These are phyloP conservation scores for Pisolithus albus DNA, from an alignment of 768 basidiomycete genomes.

Conservation along the genomic window DNA sequence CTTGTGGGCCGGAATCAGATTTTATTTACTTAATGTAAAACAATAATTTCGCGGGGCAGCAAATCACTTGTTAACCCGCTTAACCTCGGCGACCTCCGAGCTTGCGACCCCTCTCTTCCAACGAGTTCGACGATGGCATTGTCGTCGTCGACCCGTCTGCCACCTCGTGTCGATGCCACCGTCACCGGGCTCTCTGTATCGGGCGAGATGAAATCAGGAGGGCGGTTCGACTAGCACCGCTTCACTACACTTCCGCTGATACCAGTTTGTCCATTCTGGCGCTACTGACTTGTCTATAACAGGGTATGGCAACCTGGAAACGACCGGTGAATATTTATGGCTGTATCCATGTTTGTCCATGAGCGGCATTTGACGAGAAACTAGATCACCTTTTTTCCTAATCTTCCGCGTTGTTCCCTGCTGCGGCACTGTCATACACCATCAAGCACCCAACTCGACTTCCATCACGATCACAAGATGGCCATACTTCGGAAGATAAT, in stretches of 20 bases:
- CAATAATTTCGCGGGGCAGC: constrained; percentile 16
- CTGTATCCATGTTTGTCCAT: not conserved
- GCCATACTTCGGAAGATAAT: too few species aligned
- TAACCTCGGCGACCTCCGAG: too few species aligned
- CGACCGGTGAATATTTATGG: not conserved
- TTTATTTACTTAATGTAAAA: constrained; percentile 2
- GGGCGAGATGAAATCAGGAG: too few species aligned
- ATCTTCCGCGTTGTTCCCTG: not conserved
- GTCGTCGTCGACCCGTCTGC: too few species aligned
- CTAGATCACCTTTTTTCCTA: not conserved
- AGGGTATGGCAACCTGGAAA: not conserved
- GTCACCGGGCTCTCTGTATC: too few species aligned
- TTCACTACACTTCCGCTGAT: not conserved
- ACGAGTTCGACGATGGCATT: too few species aligned
- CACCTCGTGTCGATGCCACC: too few species aligned
- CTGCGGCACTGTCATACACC: not conserved
- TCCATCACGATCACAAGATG: too few species aligned
- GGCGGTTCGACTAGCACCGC: not conserved
- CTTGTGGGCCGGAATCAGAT: constrained; percentile 1
- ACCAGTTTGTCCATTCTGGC: not conserved
- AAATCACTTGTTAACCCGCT: constrained; percentile 7
- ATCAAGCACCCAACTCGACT: not conserved
- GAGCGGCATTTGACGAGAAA: not conserved
- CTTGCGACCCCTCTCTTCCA: too few species aligned
- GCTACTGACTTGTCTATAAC: not conserved